Conservation (phyloP, 352 stramenopile genomes). For the Globisporangium iwayamae region DNA sequence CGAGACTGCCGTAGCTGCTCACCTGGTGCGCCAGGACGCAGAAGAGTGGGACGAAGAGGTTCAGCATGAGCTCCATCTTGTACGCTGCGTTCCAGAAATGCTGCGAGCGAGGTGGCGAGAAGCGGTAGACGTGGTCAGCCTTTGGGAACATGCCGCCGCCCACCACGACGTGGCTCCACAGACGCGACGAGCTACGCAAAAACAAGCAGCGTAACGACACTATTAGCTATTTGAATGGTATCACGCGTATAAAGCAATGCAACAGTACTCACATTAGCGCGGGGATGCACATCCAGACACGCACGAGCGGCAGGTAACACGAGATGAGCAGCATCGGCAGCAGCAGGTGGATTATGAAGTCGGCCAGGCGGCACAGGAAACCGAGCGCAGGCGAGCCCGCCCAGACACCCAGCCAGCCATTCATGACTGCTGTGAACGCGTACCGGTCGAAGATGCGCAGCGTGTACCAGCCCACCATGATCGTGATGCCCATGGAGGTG, state of each 20-base stretch:
- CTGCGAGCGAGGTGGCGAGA: conserved; percentile 60
- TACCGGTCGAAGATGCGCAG: conserved; percentile 77
- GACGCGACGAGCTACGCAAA: conserved; percentile 49
- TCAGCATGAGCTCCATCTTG: conserved; percentile 78
- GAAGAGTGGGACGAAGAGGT: conserved; percentile 72
- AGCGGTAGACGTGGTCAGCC: conserved; percentile 76
- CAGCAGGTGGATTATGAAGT: conserved; percentile 65
- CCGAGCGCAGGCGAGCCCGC: conserved; percentile 61
- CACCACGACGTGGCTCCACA: conserved; percentile 77
- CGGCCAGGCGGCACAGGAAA: conserved; percentile 48
- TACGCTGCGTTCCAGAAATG: conserved; percentile 81
- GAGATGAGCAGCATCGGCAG: conserved; percentile 72
- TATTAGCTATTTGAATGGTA: neutral
- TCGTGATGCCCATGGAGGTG: conserved; percentile 77
- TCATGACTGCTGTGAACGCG: conserved; percentile 68
- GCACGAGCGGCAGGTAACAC: conserved; percentile 69
- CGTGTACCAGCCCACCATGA: conserved; percentile 86
- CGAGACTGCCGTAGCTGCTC: conserved; percentile 15
- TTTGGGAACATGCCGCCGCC: conserved; percentile 68
- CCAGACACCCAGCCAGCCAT: conserved; percentile 77
- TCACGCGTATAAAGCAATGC: neutral
- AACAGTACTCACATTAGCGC: conserved; percentile 50
- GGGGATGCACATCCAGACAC: conserved; percentile 79
- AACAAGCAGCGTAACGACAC: neutral
- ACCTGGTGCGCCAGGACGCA: conserved; percentile 81